Conservation (phyloP, 768 basidiomycete species). For the Royoungia palumana region DNA sequence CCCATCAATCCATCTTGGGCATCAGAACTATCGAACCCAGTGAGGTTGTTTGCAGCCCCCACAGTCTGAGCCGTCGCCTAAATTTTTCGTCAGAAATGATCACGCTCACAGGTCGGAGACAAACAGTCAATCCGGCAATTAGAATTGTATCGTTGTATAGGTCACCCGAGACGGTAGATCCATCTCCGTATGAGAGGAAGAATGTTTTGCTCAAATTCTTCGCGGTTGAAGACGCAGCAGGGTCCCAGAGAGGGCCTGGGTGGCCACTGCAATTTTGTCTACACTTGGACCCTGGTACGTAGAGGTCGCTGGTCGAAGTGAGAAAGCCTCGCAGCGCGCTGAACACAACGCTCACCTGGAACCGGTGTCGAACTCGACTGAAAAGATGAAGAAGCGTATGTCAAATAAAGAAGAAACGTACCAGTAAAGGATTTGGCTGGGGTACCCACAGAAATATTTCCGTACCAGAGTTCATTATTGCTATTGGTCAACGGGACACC, state of each 20-base stretch:
- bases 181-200: not conserved
- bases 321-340: not conserved
- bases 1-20: constrained; percentile 32
- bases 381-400: not conserved
- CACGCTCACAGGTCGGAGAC: not conserved
- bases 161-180: constrained; percentile 2
- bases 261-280: constrained; percentile 27
- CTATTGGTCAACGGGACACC: not conserved
- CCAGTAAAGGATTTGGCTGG: constrained; percentile 6
- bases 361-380: constrained; percentile 30
- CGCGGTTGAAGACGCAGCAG: constrained; percentile 13
- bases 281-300: constrained; percentile 26
- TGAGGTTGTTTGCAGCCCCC: constrained; percentile 7
- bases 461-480: constrained; percentile 1
- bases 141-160: constrained; percentile 11
- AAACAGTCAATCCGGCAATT: constrained; percentile 11
- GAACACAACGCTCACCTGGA: constrained; percentile 10
- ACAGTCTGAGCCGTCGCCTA: constrained; percentile 15
- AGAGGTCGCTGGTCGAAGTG: constrained; percentile 27
- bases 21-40: not conserved
- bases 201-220: not conserved
- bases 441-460: constrained; percentile 3
- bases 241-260: constrained; percentile 25
- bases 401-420: not conserved
- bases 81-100: not conserved